Evolutionary conservation across 805 yeast genomes (phyloP), one percentile per base, ranked within the genome.

Genomic region (Citeromyces nyonsensis): DNA sequence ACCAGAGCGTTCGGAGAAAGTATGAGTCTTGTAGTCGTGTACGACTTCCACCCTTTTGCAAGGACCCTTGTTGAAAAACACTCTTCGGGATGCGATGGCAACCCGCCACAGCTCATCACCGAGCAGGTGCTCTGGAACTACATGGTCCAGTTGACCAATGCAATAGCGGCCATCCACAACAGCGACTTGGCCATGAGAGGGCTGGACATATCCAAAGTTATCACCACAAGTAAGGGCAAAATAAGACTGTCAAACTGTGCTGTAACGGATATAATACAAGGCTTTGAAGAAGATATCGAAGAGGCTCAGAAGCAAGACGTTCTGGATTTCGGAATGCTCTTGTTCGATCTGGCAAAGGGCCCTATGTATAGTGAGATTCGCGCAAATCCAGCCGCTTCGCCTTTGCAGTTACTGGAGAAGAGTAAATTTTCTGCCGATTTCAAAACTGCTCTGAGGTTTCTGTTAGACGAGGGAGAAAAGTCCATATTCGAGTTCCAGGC

Each of bases 31-130:
- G 66, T 84, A 28, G 58, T 85, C 29, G 77, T 81, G 4, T 83
- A 84, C 53, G 96, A 88, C 47, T 91, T 73, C 50, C 81, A 67
- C 51, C 96, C 98, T 15, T 60, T 72, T 38, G 66, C 94, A 1
- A 58, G 59, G 35, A 80, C 94, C 2, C 56, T 88, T 31, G 57
- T 61, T 35, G 94, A 84, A 38, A 61, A 65, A 12, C 91, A 83
- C 55, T 61, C 73, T 41, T 29, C 59, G 44, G 35, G 45, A 48
- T 44, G 58, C 51, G 39, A 51, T 48, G 48, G 44, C 18, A 51
- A 52, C 26, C 56, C 53, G 36, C 59, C 63, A 4, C 69, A 62
- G 38, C 62, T 66, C 15, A 59, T 81, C 3, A 72, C 77, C 1
- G 85, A 77, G 46, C 68, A 70, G 6, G 47, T 69, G 8, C 52